Evolutionary conservation across 352 stramenopile genomes (phyloP), one percentile per base, ranked within the genome.

Genomic region (Thalassiosira mediterranea): DNA sequence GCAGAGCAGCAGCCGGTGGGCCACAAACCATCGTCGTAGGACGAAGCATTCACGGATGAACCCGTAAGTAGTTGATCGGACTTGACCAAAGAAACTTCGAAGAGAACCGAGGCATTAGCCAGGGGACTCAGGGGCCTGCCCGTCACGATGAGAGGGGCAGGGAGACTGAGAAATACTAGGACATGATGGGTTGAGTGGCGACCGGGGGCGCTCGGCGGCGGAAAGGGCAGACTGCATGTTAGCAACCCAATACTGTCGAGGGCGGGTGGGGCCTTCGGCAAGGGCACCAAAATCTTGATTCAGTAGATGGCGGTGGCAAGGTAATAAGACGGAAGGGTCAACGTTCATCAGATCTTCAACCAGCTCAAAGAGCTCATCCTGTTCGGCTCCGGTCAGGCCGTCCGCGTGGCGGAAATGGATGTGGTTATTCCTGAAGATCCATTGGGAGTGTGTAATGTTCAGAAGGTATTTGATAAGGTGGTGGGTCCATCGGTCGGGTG

Each of bases 391-490:
- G 13, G 34, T 42, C 34, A 42, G 13, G 34, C 34, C 34, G 34
- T 13, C 34, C 34, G 13, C 7, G 7, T 42, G 7, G 5, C 29
- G 26, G 7, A 38, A 51, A 25, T 80, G 56, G 0, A 80, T 19
- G 0, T 25, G 29, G 1, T 31, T 0, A 51, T 80, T 80, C 0
- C 48, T 10, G 37, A 64, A 80, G 0, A 75, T 21, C 63, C 72
- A 80, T 46, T 80, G 72, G 11, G 60, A 26, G 21, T 80, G 71
- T 2, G 63, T 65, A 3, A 70, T 48, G 11, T 53, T 21, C 0
- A 70, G 40, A 0, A 74, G 46, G 1, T 57, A 28, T 8, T 46
- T 11, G 23, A 80, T 62, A 7, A 74, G 38, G 0, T 40, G 0
- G 3, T 3, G 38, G 0, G 26, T 28, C 56, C 72, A 80, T 3